A percentile compares a stretch with the other conserved stretches of the same genome.
phyloP scores from a whole-genome alignment of 208 protist genomes.

The Acanthamoeba quina region DNA sequence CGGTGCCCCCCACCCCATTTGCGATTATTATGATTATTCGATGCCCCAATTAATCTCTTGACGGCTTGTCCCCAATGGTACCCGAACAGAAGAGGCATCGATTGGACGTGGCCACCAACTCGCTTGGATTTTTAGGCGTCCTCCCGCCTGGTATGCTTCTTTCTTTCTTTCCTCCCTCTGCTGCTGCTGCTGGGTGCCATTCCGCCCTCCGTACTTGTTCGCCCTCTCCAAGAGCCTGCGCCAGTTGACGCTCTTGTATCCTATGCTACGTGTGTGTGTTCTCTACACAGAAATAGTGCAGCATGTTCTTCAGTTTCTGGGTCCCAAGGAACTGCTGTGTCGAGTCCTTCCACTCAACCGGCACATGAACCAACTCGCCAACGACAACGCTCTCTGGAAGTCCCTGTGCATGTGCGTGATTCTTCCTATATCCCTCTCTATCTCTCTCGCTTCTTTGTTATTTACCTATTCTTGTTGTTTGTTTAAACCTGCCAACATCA shows the following conservation, averaged over 20 bases:
- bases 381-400: conserved; percentile 39
- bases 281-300: conserved; percentile 39
- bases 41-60: not conserved
- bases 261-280: too few species aligned
- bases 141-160: conserved; percentile 18
- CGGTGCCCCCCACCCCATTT: not conserved
- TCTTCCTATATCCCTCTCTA: not conserved
- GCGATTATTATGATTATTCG: too few species aligned
- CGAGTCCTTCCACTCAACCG: not conserved
- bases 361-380: not conserved
- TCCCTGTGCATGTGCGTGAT: not conserved
- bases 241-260: too few species aligned
- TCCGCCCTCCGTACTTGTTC: too few species aligned
- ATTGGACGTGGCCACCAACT: conserved; percentile 19
- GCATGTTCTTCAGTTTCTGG: not conserved
- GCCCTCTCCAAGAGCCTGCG: too few species aligned
- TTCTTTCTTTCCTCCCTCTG: too few species aligned
- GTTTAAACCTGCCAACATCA: too few species aligned
- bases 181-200: too few species aligned
- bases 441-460: not conserved
- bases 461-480: not conserved
- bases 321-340: not conserved
- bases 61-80: too few species aligned
- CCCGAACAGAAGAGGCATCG: not conserved
- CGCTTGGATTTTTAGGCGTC: not conserved